Conservation (phyloP, 345 rosid genomes). For the Cochlearia excelsa region DNA sequence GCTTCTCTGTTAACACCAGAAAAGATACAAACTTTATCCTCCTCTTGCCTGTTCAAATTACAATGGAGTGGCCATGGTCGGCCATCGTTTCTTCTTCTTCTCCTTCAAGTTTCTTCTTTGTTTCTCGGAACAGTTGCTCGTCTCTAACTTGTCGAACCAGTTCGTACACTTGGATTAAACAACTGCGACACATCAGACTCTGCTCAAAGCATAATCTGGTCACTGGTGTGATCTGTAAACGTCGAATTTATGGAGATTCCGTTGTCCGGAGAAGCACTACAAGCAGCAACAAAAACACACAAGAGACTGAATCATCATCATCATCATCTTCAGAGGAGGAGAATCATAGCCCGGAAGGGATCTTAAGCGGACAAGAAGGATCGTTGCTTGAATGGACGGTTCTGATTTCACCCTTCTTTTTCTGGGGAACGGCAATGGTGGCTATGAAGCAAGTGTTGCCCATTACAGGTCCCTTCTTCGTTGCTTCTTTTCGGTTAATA, state of each 20-base stretch:
- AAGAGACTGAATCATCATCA: constrained; percentile 26
- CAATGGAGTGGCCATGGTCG: constrained; percentile 35
- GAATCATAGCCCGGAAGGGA: constrained; percentile 17
- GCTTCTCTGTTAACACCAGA: constrained; percentile 14
- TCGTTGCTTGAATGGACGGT: constrained; percentile 52
- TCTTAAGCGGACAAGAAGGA: constrained; percentile 24
- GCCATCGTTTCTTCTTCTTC: constrained; percentile 29
- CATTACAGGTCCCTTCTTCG: constrained; percentile 74
- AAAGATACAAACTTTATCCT: constrained; percentile 28
- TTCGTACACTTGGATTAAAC: not conserved
- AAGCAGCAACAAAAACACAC: constrained; percentile 34
- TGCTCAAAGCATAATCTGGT: constrained; percentile 20
- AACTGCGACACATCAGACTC: constrained; percentile 13
- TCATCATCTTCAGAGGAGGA: constrained; percentile 20
- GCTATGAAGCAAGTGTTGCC: constrained; percentile 98
- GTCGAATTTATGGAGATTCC: constrained; percentile 31
- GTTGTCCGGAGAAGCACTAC: constrained; percentile 33
- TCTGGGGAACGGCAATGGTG: constrained; percentile 98
- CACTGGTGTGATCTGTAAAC: constrained; percentile 3
- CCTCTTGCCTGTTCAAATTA: constrained; percentile 4
- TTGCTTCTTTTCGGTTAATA: constrained; percentile 79
- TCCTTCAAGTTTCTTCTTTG: constrained; percentile 17
- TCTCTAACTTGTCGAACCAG: constrained; percentile 14
- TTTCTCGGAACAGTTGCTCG: constrained; percentile 12
- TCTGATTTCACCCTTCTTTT: constrained; percentile 89